Conservation (phyloP, 2,329 filamentous ascomycete genomes). For the Sclerotinia sclerotiorum region DNA sequence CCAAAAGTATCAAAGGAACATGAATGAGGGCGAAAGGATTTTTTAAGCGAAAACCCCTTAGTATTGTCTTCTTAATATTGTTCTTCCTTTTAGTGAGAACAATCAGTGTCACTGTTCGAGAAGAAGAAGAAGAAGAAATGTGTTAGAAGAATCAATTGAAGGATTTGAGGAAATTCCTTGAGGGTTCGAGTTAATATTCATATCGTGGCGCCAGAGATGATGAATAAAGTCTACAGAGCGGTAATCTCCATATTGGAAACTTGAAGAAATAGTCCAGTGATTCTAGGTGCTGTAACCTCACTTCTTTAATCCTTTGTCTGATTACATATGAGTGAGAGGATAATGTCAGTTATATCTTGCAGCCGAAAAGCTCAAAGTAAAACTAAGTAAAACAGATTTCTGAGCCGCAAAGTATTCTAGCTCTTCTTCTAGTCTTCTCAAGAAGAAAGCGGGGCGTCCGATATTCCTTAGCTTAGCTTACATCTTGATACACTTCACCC, state of each 20-base stretch:
- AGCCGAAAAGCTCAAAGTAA: background rate
- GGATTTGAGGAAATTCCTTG: background rate
- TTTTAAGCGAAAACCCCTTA: slow-evolving; percentile 18
- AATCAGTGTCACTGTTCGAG: background rate
- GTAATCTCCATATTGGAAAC: background rate
- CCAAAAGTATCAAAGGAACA: background rate
- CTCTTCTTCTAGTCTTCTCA: too few species aligned
- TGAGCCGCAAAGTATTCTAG: background rate
- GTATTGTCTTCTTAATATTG: slow-evolving; percentile 20
- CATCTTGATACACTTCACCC: background rate
- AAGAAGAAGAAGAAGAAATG: background rate
- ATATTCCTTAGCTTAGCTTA: background rate
- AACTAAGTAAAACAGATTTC: background rate
- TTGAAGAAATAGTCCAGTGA: background rate
- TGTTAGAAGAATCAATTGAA: background rate
- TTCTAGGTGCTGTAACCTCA: background rate
- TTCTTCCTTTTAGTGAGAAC: background rate
- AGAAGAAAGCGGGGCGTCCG: background rate
- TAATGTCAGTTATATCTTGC: background rate
- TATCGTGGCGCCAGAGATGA: background rate
- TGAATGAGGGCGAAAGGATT: background rate
- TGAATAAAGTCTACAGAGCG: too few species aligned
- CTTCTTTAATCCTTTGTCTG: background rate
- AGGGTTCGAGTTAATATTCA: background rate
- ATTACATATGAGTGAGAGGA: accelerated